Evolutionary conservation across 106 monocot genomes (phyloP), one percentile per base, ranked within the genome.

Genomic region (Platanthera zijinensis): DNA sequence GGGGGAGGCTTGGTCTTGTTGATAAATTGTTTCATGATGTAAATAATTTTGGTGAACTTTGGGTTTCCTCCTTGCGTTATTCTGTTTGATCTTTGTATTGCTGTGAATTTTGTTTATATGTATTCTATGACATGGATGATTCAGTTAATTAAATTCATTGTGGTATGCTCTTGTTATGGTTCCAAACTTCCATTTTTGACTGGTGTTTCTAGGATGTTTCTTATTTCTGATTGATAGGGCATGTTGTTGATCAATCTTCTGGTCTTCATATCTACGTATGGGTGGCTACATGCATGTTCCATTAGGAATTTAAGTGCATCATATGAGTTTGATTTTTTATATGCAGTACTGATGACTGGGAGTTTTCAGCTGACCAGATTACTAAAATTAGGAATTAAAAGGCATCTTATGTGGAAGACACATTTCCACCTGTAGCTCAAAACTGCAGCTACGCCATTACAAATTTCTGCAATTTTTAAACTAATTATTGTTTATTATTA

Each of bases 261-360:
- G 11, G 30, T 30, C 30, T 66, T 32, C 32, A 32, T 4, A 5
- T 66, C 18, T 8, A 66, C 4, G 15, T 66, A 11, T 66, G 28
- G 11, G 11, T 28, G 9, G 3, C 30, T 66, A 66, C 3, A 11
- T 66, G 66, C 66, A 28, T 30, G 22, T 66, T 28, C 66, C 66
- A 32, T 32, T 32, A 32, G 32, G 32, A 32, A 32, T n/a, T n/a
- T 30, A 28, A 28, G 0, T 8, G 7, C 21, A 18, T 32, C 32
- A 9, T 7, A 6, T 64, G 30, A 67, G 5, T 69, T 21, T 79
- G 53, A 28, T 17, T 18, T 32, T n/a, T 50, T 79, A 10, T 80
- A 52, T 81, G 75, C 90, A 94, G 94, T 25, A 79, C 75, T 70
- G 57, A 66, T 52, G 84, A 94, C 78, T 94, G 94, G 94, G 91